Evolutionary conservation across 1,284 basidiomycete genomes (phyloP), one percentile per base, ranked within the genome.

Genomic region (Leccinum brunneo-olivaceum): DNA sequence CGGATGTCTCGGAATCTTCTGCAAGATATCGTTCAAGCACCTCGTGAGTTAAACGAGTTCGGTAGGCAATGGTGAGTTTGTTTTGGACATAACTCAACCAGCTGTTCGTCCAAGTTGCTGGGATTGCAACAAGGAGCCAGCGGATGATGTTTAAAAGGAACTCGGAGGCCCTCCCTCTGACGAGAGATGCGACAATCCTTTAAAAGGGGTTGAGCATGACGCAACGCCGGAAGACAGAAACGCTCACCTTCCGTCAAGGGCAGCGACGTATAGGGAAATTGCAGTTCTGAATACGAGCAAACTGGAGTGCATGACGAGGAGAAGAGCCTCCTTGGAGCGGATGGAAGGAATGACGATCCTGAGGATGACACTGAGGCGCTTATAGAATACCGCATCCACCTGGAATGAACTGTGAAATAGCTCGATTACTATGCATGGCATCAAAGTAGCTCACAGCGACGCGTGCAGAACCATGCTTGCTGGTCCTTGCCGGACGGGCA

Each of bases 51-150:
- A 98, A 70, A 49, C 93, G 77, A 0, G 90, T 91, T 15, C 95
- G 79, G 63, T 96, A 97, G 2, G 91, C 90, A 34, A 97, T 82
- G 0, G 91, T 86, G 11, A 98, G 77, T 65, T 96, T 95, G 63
- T 82, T 92, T 64, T 98, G 94, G 14, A 98, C 77, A 61, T 90
- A 98, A 52, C 84, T 86, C 39, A 98, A 76, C 89, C 93, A 95
- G 51, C 90, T 92, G 63, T 98, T 98, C 23, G 90, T 94, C 77
- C 93, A 95, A 21, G 94, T 97, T 2, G 92, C 91, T 0, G 92
- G 92, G 41, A 97, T 81, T n/a, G 94, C 94, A 28, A 98, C 85
- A 12, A 90, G 69, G 37, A 97, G 75, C 95, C 95, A 98, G 45
- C 82, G 78, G 18, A 85, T 67, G 48, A 98, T 91, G 51, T 96